Evolutionary conservation across 371 early-diverging fungal genomes (phyloP), one percentile per base, ranked within the genome.

Genomic region (Rhizopus sp.): DNA sequence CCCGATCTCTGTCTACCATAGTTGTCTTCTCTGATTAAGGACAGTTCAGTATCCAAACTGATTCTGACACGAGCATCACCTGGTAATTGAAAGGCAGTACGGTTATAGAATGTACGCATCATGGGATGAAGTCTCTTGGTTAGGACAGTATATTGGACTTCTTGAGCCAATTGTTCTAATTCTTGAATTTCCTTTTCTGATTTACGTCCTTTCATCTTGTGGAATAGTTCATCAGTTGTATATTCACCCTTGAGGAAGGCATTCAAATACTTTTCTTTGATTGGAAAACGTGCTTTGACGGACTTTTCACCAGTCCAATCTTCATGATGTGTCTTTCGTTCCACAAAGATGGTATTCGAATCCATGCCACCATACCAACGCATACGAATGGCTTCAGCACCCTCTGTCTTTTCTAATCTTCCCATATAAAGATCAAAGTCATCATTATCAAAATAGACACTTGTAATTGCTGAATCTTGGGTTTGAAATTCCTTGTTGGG

Each of bases 81-180:
- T 13, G 99, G 99, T 31, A 99, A 74, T 73, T 99, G 99, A 84
- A 99, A 99, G 12, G 99, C 99, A 30, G 96, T 98, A 73, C 99
- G 90, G 71, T 97, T 99, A 81, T 99, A 99, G 66, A 96, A 96
- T 2, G 98, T 96, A 53, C 99, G 92, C 69, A 94, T 81, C 42
- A 91, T 85, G 12, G 99, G 99, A 50, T 86, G 81, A 52, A 99
- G 81, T 7, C 85, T 75, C 63, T 91, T 93, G 12, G 87, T 77
- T 13, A 81, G 60, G 4, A 96, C 87, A 42, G 89, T 84, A 15
- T 81, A 69, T 59, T 92, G 95, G 12, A 99, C 90, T 59, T 99
- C 96, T 30, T 81, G 70, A 5, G 96, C 88, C 30, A 99, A 82
- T 15, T 78, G 80, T 55, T 87, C 84, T 68, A 95, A 77, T 53